Base-by-base conservation (phyloP, 306 rosid species). In the Styphnolobium japonicum region DNA sequence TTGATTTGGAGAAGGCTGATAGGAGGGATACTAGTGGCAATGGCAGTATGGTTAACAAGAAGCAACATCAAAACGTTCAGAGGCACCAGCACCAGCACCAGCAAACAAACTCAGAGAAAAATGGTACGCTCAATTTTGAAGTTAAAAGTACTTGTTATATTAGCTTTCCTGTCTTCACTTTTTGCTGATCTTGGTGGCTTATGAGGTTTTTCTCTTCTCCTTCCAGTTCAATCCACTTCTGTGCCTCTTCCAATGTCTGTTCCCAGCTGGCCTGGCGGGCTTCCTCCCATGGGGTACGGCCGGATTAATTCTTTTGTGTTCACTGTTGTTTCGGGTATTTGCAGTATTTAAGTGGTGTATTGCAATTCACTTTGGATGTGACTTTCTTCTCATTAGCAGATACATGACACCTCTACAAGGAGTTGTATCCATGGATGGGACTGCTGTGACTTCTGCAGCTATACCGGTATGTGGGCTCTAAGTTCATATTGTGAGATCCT, bases 331-430 rank as follows among this genome's bases (percentile, higher is more conserved):
- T 77, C 0, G 21, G 66, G 67, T 75, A 22, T 71, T 43, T 27
- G 53, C 74, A 5, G 61, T 66, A 5, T 48, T 6, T 53, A 25
- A 2, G 49, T 71, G 62, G 21, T 42, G 45, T 75, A 16, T 25
- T 84, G 31, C 16, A 75, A 42, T 70, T 36, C 46, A 9, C 42
- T 64, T 68, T 87, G 81, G 80, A 61, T 82, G 55, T 89, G 79
- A 88, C 85, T 51, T 40, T 80, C 57, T 83, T 77, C 81, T 86
- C 78, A 71, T 89, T 48, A 42, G 55, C 96, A 96, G 99, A 83
- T 96, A 93, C 65, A 90, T 96, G 96, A 79, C 97, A 43, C 97
- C 99, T 82, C 71, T 91, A 10, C 99, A 80, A 80, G 98, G 98
- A 84, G 96, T 91, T 80, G 96, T 91, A 56, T 88, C 99, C 18